phyloP scores from a whole-genome alignment of 352 stramenopile genomes.

The Globisporangium acanthophoron region DNA sequence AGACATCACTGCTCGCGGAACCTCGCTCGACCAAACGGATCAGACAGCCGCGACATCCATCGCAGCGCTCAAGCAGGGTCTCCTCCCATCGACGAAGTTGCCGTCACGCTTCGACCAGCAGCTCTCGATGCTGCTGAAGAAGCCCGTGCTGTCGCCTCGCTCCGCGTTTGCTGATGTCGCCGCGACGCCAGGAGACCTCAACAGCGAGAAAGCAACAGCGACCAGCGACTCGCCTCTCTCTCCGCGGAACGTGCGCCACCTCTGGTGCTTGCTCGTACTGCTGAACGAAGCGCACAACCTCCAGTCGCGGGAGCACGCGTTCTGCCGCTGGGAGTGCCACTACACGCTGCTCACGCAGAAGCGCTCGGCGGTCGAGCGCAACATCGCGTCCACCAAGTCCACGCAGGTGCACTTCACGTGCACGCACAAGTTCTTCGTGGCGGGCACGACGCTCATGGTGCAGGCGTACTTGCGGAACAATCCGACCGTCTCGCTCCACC shows the following conservation, averaged over 20 bases:
- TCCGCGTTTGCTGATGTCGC: slow-evolving; percentile 14
- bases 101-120: slow-evolving; percentile 31
- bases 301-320: slow-evolving; percentile 45
- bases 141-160: slow-evolving; percentile 39
- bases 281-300: slow-evolving; percentile 64
- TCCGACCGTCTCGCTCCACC: slow-evolving; percentile 24
- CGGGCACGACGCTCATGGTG: slow-evolving; percentile 23
- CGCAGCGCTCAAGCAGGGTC: slow-evolving; percentile 24
- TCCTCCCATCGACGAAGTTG: slow-evolving; percentile 17
- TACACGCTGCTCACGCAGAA: slow-evolving; percentile 56
- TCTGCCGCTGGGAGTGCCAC: slow-evolving; percentile 67
- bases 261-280: slow-evolving; percentile 53
- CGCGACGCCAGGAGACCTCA: no score
- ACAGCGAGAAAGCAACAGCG: neutral
- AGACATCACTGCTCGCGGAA: neutral
- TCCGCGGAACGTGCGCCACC: slow-evolving; percentile 21
- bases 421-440: slow-evolving; percentile 60
- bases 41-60: neutral
- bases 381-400: slow-evolving; percentile 2
- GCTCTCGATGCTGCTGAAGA: slow-evolving; percentile 44
- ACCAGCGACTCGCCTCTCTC: slow-evolving; percentile 18
- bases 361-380: slow-evolving; percentile 48
- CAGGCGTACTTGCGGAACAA: slow-evolving; percentile 30
- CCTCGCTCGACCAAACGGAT: neutral
- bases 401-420: slow-evolving; percentile 47